Conservation (phyloP, 129 eudicot species). For the Silybum marianum region DNA sequence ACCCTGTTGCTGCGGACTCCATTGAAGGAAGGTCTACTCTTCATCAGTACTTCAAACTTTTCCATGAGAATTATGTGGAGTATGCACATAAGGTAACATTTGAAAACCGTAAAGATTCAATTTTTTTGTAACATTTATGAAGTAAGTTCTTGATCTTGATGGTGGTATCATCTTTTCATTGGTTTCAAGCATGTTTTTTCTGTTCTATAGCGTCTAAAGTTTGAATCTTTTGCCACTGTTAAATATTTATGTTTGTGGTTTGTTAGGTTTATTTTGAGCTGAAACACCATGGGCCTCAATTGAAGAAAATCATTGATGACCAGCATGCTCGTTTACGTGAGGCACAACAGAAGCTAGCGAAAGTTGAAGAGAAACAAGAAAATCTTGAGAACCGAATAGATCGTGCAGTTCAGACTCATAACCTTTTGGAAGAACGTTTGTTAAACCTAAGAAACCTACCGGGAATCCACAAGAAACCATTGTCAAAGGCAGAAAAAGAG, state of each 20-base stretch:
- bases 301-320: slow-evolving; percentile 67
- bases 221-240: slow-evolving; percentile 7
- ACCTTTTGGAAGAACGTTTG: slow-evolving; percentile 64
- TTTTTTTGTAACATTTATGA: background rate
- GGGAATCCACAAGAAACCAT: slow-evolving; percentile 74
- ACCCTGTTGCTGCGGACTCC: slow-evolving; percentile 75
- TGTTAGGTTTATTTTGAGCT: slow-evolving; percentile 89
- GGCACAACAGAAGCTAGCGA: slow-evolving; percentile 62
- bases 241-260: slow-evolving; percentile 17
- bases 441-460: slow-evolving; percentile 60
- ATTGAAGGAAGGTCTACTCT: slow-evolving; percentile 94
- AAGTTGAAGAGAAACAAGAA: slow-evolving; percentile 70
- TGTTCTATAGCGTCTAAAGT: background rate
- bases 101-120: background rate
- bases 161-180: slow-evolving; percentile 1
- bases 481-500: slow-evolving; percentile 87
- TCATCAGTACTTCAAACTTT: slow-evolving; percentile 92
- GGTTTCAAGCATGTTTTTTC: slow-evolving; percentile 4
- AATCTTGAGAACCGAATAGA: slow-evolving; percentile 54
- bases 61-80: slow-evolving; percentile 96
- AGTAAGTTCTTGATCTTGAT: background rate
- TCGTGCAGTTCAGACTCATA: slow-evolving; percentile 52
- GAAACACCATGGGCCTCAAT: slow-evolving; percentile 87
- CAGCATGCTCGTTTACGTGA: slow-evolving; percentile 67
- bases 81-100: slow-evolving; percentile 92